Percentiles rank a stretch among this genome's conserved stretches.
phyloP scores from a whole-genome alignment of 2,329 filamentous ascomycete genomes.

The Talaromyces verruculosus region DNA sequence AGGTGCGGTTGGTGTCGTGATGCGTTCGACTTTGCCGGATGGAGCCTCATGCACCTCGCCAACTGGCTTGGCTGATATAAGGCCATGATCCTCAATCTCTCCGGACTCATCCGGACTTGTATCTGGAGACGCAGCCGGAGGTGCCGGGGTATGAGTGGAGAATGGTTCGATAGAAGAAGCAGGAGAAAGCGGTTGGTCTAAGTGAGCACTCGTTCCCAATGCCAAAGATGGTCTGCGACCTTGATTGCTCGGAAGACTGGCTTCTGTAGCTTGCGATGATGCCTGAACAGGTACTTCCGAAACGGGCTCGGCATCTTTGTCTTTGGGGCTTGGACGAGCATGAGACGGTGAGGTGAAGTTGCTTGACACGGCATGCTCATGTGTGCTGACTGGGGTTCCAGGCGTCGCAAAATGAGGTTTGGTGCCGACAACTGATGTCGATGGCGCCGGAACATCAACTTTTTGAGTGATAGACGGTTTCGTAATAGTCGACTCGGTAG shows the following conservation, averaged over 20 bases:
- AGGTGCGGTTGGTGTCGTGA: slow-evolving; percentile 38
- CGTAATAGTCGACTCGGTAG: background rate
- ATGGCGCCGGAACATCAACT: background rate
- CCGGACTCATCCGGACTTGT: slow-evolving; percentile 71
- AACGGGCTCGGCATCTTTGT: background rate
- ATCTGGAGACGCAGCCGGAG: slow-evolving; percentile 67
- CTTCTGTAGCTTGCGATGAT: slow-evolving; percentile 15
- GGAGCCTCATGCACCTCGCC: slow-evolving; percentile 27
- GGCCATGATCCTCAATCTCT: slow-evolving; percentile 46
- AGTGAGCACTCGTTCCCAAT: slow-evolving; percentile 27
- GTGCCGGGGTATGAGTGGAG: slow-evolving; percentile 70
- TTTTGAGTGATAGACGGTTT: slow-evolving; percentile 17
- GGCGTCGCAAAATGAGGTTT: slow-evolving; percentile 21
- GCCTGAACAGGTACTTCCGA: slow-evolving; percentile 23
- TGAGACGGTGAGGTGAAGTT: slow-evolving; percentile 26
- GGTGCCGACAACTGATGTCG: slow-evolving; percentile 2
- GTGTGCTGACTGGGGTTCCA: slow-evolving; percentile 29
- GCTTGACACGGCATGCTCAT: slow-evolving; percentile 28
- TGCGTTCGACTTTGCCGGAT: slow-evolving; percentile 27
- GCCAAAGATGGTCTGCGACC: slow-evolving; percentile 32
- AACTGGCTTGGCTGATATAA: slow-evolving; percentile 14
- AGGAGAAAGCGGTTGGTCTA: slow-evolving; percentile 48
- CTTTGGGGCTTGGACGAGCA: slow-evolving; percentile 24
- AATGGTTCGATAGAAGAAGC: slow-evolving; percentile 68
- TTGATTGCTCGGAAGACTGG: slow-evolving; percentile 29